These are phyloP conservation scores for Calvatia gigantea DNA, from an alignment of 768 basidiomycete species.

Conservation along the genomic window DNA sequence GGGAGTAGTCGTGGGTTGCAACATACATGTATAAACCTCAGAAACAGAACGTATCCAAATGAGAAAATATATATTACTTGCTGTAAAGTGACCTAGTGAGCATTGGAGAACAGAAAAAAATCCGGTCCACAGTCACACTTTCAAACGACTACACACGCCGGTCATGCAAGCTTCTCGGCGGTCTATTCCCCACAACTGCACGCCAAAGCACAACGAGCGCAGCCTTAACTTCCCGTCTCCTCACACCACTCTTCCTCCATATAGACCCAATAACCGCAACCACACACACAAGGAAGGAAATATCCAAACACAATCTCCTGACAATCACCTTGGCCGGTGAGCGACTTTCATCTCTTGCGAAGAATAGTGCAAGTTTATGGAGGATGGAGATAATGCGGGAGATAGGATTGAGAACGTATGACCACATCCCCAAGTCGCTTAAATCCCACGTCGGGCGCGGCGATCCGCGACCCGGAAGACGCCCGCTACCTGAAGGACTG, in stretches of 20 bases:
- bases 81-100: neutral
- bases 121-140: neutral
- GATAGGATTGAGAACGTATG: conserved; percentile 63
- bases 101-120: neutral
- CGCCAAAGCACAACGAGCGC: conserved; percentile 69
- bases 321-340: conserved; percentile 68
- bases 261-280: conserved; percentile 51
- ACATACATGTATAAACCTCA: neutral
- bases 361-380: conserved; percentile 51
- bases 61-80: neutral
- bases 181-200: conserved; percentile 59
- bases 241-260: conserved; percentile 69
- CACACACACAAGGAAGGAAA: conserved; percentile 68
- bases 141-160: conserved; percentile 35
- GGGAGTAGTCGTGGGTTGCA: neutral
- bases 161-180: conserved; percentile 44
- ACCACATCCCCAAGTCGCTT: conserved; percentile 85
- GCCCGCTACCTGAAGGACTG: neutral
- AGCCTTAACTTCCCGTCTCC: conserved; percentile 62
- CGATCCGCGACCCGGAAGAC: conserved; percentile 34
- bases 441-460: conserved; percentile 57
- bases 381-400: conserved; percentile 46
- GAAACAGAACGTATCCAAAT: neutral
- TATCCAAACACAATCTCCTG: conserved; percentile 72
- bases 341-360: conserved; percentile 54